phyloP scores from a whole-genome alignment of 2,329 filamentous ascomycete genomes.

The Trichophaea hybrida region DNA sequence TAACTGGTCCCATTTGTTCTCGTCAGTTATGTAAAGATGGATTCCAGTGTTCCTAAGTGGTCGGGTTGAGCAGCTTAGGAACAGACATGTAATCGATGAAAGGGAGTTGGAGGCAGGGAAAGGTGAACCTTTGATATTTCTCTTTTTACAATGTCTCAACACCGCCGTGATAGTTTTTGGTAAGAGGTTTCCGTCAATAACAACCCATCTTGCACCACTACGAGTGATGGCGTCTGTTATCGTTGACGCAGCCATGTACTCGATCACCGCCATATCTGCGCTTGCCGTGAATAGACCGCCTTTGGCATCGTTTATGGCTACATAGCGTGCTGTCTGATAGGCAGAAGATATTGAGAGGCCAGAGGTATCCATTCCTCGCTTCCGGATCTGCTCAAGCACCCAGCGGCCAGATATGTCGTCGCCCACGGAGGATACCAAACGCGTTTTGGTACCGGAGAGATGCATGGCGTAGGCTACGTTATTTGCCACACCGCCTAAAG shows the following conservation, averaged over 20 bases:
- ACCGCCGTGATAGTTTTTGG: slow-evolving; percentile 51
- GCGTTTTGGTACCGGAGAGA: slow-evolving; percentile 6
- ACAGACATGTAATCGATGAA: neutral
- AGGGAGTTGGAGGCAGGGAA: neutral
- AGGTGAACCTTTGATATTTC: slow-evolving; percentile 32
- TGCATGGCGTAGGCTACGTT: slow-evolving; percentile 81
- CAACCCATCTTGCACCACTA: slow-evolving; percentile 49
- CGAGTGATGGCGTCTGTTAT: neutral
- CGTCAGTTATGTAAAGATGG: slow-evolving; percentile 21
- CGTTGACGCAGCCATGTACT: neutral
- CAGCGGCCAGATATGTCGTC: slow-evolving; percentile 50
- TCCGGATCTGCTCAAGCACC: slow-evolving; percentile 50
- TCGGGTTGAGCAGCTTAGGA: no score
- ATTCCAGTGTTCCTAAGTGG: neutral
- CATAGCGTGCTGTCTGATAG: slow-evolving; percentile 67
- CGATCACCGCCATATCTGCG: slow-evolving; percentile 83
- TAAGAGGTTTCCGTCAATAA: slow-evolving; percentile 80
- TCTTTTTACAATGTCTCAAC: slow-evolving; percentile 45
- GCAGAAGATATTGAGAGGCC: slow-evolving; percentile 41
- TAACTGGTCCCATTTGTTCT: slow-evolving; percentile 35
- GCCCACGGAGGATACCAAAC: slow-evolving; percentile 18
- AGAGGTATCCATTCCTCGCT: slow-evolving; percentile 48
- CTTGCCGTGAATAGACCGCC: slow-evolving; percentile 83
- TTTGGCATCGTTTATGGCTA: slow-evolving; percentile 70
- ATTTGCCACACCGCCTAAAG: slow-evolving; percentile 77